Percentiles rank a stretch among this genome's conserved stretches.
These are phyloP conservation scores for Porcisia deanei DNA, from an alignment of 208 protist species.

Conservation along the genomic window DNA sequence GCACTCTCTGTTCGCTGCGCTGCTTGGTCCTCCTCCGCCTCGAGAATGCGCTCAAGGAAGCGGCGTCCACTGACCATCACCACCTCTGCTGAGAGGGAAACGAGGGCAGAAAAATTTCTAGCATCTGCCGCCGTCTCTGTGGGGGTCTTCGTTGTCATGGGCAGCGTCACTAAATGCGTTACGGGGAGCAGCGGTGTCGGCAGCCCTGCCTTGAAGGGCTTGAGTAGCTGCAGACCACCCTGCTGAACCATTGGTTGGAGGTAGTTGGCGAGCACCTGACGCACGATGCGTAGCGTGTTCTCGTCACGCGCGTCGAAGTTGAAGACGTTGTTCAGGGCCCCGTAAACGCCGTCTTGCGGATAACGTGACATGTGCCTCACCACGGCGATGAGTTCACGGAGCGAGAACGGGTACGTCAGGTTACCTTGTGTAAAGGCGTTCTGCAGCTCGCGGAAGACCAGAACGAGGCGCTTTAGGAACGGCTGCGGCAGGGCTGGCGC, in stretches of 20 bases:
- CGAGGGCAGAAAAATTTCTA: not conserved
- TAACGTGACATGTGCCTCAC: conserved; percentile 91
- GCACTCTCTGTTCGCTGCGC: not conserved
- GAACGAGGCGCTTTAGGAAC: conserved; percentile 60
- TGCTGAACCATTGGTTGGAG: conserved; percentile 40
- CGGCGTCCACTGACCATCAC: not conserved
- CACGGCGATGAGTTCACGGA: conserved; percentile 94
- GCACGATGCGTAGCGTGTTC: conserved; percentile 72
- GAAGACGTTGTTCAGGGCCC: conserved; percentile 85
- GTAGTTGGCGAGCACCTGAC: conserved; percentile 55
- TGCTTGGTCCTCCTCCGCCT: conserved; percentile 1
- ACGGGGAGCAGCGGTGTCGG: conserved; percentile 34
- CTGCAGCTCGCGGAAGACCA: conserved; percentile 81
- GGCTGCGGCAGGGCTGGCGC: conserved; percentile 59
- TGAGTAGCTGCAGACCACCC: conserved; percentile 47
- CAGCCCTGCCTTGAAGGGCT: conserved; percentile 48
- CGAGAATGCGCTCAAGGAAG: conserved; percentile 10
- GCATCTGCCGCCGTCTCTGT: not conserved
- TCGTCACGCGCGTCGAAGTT: conserved; percentile 83
- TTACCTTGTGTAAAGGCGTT: conserved; percentile 80
- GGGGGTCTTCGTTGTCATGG: not conserved
- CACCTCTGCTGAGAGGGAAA: conserved; percentile 9
- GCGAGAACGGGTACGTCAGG: conserved; percentile 90
- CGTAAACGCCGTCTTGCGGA: conserved; percentile 86
- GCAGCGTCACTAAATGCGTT: conserved; percentile 29